These are phyloP conservation scores for Aspergillus ochraceoroseus DNA, from an alignment of 2,329 filamentous ascomycete genomes.

Conservation along the genomic window DNA sequence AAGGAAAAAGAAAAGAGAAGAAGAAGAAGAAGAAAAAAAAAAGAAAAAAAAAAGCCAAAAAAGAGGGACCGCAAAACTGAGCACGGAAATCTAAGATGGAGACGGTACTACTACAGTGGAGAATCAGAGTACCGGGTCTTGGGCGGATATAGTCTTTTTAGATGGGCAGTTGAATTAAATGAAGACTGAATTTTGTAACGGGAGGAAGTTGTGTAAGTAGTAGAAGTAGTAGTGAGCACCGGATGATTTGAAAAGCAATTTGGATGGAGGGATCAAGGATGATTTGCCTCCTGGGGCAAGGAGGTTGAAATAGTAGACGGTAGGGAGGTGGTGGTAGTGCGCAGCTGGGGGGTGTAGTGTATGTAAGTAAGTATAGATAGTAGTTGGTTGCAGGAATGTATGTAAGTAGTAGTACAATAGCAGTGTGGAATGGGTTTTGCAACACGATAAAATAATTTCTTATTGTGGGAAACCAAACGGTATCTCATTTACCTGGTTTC, in stretches of 20 bases:
- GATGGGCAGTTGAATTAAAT: too few relatives aligned
- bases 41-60: conserved; percentile 8
- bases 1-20: conserved; percentile 9
- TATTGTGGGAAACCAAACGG: conserved; percentile 13
- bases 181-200: too few relatives aligned
- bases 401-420: conserved; percentile 2
- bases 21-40: conserved; percentile 10
- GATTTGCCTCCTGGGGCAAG: conserved; percentile 17
- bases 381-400: neutral
- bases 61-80: conserved; percentile 16
- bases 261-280: conserved; percentile 15
- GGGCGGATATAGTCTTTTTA: conserved; percentile 12
- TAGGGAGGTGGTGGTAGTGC: conserved; percentile 4
- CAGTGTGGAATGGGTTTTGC: conserved; percentile 4
- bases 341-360: conserved; percentile 1
- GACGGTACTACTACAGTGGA: conserved; percentile 19
- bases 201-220: conserved; percentile 7
- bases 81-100: conserved; percentile 24
- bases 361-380: conserved; percentile 5
- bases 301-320: conserved; percentile 23
- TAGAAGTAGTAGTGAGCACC: too few relatives aligned
- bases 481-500: too few relatives aligned
- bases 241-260: conserved; percentile 12
- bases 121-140: conserved; percentile 21
- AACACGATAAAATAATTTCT: conserved; percentile 6